Percentiles rank a stretch among this genome's conserved stretches.
phyloP scores from a whole-genome alignment of 495 filamentous ascomycete species.

The Xylaria flabelliformis region DNA sequence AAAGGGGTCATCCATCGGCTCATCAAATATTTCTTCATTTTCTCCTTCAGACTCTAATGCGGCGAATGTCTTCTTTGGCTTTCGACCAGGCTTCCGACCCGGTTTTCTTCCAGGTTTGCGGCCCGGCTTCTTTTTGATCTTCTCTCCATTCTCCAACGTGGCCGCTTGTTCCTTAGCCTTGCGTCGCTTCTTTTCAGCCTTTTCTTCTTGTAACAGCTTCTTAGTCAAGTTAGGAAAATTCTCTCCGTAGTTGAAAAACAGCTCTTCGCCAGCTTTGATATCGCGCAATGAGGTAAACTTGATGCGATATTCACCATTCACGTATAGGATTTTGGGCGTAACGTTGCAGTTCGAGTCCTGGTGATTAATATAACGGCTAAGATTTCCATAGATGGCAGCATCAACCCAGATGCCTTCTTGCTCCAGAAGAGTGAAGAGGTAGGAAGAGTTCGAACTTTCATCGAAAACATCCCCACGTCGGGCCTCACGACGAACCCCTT shows the following conservation, averaged over 20 bases:
- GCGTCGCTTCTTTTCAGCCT: conserved; percentile 46
- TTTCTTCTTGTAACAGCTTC: conserved; percentile 53
- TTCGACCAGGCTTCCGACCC: conserved; percentile 39
- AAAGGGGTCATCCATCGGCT: conserved; percentile 35
- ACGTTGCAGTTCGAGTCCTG: conserved; percentile 58
- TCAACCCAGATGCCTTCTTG: conserved; percentile 59
- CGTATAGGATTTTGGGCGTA: conserved; percentile 64
- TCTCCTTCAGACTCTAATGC: conserved; percentile 36
- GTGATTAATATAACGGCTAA: conserved; percentile 74
- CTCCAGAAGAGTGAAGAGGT: conserved; percentile 69
- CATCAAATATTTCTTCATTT: conserved; percentile 34
- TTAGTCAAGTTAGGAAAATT: conserved; percentile 58
- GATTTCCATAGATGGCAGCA: conserved; percentile 59
- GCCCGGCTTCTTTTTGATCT: conserved; percentile 41
- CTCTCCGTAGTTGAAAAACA: conserved; percentile 74
- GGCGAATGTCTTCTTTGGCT: conserved; percentile 40
- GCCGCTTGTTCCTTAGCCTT: conserved; percentile 41
- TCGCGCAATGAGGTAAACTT: conserved; percentile 66
- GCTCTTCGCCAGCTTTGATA: conserved; percentile 67
- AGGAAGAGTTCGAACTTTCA: conserved; percentile 64
- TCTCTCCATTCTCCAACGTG: conserved; percentile 31
- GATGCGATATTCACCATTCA: conserved; percentile 71
- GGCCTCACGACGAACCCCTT: conserved; percentile 62
- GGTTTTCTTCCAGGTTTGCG: conserved; percentile 42
- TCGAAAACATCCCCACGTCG: conserved; percentile 69